phyloP scores from a whole-genome alignment of 2,329 filamentous ascomycete genomes.

The Fulvia fulva region DNA sequence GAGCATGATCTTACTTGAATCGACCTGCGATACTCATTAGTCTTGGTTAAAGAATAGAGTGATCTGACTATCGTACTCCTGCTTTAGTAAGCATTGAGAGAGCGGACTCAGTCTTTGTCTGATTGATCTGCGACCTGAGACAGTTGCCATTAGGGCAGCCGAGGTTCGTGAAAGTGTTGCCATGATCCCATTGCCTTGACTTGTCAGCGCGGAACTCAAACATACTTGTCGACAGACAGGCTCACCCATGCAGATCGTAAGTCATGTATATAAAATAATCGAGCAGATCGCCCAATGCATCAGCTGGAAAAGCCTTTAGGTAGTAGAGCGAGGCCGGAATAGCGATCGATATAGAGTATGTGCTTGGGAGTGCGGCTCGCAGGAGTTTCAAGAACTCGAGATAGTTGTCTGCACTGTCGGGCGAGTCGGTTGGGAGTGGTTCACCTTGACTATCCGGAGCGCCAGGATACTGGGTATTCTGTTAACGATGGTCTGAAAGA shows the following conservation, averaged over 20 bases:
- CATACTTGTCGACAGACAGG: too few relatives aligned
- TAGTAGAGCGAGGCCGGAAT: slow-evolving; percentile 32
- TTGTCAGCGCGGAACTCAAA: too few relatives aligned
- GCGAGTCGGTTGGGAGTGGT: slow-evolving; percentile 1
- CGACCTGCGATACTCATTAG: too few relatives aligned
- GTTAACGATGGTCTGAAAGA: too few relatives aligned
- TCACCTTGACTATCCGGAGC: slow-evolving; percentile 6
- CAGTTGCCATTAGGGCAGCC: slow-evolving; percentile 33
- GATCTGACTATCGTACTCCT: too few relatives aligned
- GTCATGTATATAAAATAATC: slow-evolving; percentile 36
- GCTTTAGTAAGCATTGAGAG: slow-evolving; percentile 44
- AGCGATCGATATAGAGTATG: slow-evolving; percentile 26
- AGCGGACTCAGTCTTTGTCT: slow-evolving; percentile 34
- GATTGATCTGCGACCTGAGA: slow-evolving; percentile 36
- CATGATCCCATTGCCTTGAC: slow-evolving; percentile 41
- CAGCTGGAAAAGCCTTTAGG: slow-evolving; percentile 28
- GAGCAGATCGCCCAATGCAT: slow-evolving; percentile 20
- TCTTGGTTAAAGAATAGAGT: too few relatives aligned
- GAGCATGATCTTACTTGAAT: slow-evolving; percentile 67
- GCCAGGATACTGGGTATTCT: too few relatives aligned
- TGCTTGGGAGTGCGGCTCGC: slow-evolving; percentile 7
- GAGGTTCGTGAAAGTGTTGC: slow-evolving; percentile 28
- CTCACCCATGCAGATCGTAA: slow-evolving; percentile 39
- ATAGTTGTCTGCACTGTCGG: slow-evolving; percentile 9
- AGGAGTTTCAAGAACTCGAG: slow-evolving; percentile 12